Conservation (phyloP, 805 yeast species). For the Candida maesae region DNA sequence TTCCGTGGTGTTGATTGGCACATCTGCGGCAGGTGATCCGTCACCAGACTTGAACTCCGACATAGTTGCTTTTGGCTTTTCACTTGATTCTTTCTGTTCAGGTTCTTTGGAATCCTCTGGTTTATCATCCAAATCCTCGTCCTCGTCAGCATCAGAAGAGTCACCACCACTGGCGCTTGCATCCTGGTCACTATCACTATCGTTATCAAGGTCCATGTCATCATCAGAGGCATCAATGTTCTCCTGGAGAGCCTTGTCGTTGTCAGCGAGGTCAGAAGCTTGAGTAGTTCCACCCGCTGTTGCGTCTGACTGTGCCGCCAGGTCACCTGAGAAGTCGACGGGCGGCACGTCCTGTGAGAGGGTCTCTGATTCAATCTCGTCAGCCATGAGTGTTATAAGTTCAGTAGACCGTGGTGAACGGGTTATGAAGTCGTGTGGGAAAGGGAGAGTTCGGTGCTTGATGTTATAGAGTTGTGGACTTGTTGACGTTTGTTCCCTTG, state of each 20-base stretch:
- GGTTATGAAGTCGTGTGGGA: background rate
- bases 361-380: background rate
- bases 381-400: background rate
- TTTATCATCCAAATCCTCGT: background rate
- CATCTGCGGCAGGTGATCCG: background rate
- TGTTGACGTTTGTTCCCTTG: too few species aligned
- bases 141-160: background rate
- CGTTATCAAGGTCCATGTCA: background rate
- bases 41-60: background rate
- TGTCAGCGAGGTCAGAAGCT: background rate
- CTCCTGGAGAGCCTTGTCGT: background rate
- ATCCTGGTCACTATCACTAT: background rate
- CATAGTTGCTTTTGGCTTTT: background rate
- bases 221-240: background rate
- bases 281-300: constrained; percentile 2
- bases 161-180: background rate
- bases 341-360: background rate
- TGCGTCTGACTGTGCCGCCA: background rate
- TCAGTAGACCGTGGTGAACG: background rate
- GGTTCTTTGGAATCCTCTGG: background rate
- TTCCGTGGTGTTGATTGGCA: background rate
- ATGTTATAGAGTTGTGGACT: too few species aligned
- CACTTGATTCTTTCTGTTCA: background rate
- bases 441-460: too few species aligned
- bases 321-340: background rate